Base-by-base conservation (phyloP, 371 early-diverging fungal species). In the Mucor plumbeus region DNA sequence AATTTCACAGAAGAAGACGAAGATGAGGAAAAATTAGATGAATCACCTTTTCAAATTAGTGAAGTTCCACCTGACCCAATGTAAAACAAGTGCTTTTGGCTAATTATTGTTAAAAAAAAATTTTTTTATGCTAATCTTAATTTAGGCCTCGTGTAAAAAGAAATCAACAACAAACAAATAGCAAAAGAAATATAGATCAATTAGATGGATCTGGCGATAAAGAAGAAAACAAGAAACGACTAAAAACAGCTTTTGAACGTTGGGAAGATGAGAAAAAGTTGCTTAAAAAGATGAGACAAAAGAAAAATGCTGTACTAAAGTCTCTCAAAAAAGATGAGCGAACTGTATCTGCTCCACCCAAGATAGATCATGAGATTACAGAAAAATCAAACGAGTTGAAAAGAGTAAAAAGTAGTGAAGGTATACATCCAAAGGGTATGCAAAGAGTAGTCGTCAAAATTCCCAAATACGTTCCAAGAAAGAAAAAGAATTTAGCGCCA, bases 201-300 rank as follows among this genome's bases (percentile, higher is more conserved):
- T 54, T 76, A 10, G 87, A 89, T 60, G 88, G 89, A 4, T 75
- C 79, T 10, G 69, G 59, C 10, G 88, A 87, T 65, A 35, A 9
- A 11, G 15, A 57, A 33, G 63, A 50, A n/a, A 39, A 5, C 0
- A n/a, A 63, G 17, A 54, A 43, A 19, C 40, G 21, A 14, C 6
- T 40, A 19, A 38, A n/a, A 39, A 36, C 69, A 21, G 41, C 63
- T 33, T 59, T 21, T 33, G 58, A 47, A 47, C 48, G 53, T 36
- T 63, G 69, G 61, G 67, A 70, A 33, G 35, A 59, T 34, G 64
- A 66, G 34, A 53, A 33, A 38, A 63, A 44, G 34, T 33, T 47
- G 4, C 44, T 64, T 10, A 56, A 41, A 33, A 38, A 44, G 10
- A 70, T 53, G 67, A 41, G 47, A 35, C 5, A 26, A n/a, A 61